Base-by-base conservation (phyloP, 768 basidiomycete genomes). In the Pisolithus microcarpus region DNA sequence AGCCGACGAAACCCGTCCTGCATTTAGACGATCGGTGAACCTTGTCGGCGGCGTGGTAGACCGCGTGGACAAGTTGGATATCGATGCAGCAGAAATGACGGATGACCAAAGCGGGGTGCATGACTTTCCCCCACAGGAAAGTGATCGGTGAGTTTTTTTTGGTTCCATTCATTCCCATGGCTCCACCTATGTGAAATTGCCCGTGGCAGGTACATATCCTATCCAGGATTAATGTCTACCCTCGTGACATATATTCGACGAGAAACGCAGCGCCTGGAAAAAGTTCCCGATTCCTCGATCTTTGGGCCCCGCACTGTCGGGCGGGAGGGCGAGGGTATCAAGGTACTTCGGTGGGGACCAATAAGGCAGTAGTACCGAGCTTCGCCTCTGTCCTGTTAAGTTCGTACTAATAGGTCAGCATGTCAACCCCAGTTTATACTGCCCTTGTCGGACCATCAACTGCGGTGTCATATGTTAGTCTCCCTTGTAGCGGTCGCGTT, bases 61-160 rank as follows among this genome's bases (percentile, higher is more conserved):
- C 40, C 76, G 82, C 52, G 74, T 83, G 16, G 69, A 76, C 18
- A 80, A 81, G 53, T 59, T 85, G 24, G 75, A 80, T 50, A 62
- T 84, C 16, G 76, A 77, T 45, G 73, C 71, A 46, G 84, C 84
- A 61, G 81, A 84, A 59, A 59, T 68, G 16, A 72, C 65, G 21
- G 86, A 89, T 52, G 85, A 88, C 56, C 74, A 75, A 21, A 83
- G 81, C 9, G 84, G 87, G 11, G 84, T 90, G 34, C 78, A 83
- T 51, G 87, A 88, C 64, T 88, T 84, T 64, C 62, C 70, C 15
- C 75, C 78, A 0, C 62, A 70, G 19, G 78, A 87, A 56, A 76
- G 48, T 26, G 66, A 65, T 36, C 61, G 63, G 65, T 66, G 51
- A 53, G 62, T 37, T 48, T 15, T 26, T 28, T 26, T 36, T 51